A percentile compares a stretch with the other conserved stretches of the same genome.
phyloP scores from a whole-genome alignment of 176 grass and related monocot genomes.

The Hordeum vulgare region MorexV3_pseudomolecules_assembly NC_058523.1:530842331-530842830 shows the following conservation, averaged over 20 bases:
- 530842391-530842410: constrained; percentile 21
- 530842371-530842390: constrained; percentile 22
- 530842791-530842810: neutral
- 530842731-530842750: constrained; percentile 25
- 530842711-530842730: constrained; percentile 45
- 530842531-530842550: constrained; percentile 95
- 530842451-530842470: constrained; percentile 25
- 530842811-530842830: neutral
- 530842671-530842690: constrained; percentile 95
- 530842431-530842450: constrained; percentile 25
- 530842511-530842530: constrained; percentile 42
- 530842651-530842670: constrained; percentile 99
- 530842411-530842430: constrained; percentile 18
- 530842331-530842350: constrained; percentile 18
- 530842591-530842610: constrained; percentile 93
- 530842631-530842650: constrained; percentile 90
- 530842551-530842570: constrained; percentile 88
- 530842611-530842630: constrained; percentile 94
- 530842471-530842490: constrained; percentile 9
- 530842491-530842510: constrained; percentile 23
- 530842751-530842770: constrained; percentile 32
- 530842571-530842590: constrained; percentile 89
- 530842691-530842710: constrained; percentile 80
- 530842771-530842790: constrained; percentile 38
- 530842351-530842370: constrained; percentile 22